Evolutionary conservation across 2,329 filamentous ascomycete species (phyloP).

Genomic region (Talaromyces albobiverticillius): DNA sequence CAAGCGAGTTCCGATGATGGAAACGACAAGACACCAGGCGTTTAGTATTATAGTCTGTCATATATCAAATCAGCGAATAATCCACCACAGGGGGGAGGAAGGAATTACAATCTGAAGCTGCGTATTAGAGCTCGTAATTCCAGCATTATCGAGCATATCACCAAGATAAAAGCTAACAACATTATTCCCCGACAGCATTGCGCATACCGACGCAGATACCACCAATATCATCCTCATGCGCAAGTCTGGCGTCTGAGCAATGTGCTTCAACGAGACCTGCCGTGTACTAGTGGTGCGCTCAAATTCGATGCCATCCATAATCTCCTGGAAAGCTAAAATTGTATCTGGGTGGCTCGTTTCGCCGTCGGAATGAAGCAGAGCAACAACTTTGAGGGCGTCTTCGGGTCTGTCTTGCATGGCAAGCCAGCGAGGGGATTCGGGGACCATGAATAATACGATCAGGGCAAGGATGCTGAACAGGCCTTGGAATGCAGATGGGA

Average conservation of each 20-base stretch:
- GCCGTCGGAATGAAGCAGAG: neutral
- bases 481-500: neutral
- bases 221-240: no score
- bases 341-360: neutral
- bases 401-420: neutral
- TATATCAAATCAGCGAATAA: no score
- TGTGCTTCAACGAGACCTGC: no score
- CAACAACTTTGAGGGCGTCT: neutral
- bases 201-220: neutral
- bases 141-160: neutral
- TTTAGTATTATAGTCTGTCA: neutral
- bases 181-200: neutral
- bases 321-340: neutral
- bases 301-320: neutral
- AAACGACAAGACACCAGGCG: neutral
- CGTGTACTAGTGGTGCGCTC: neutral
- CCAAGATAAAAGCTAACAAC: neutral
- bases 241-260: no score
- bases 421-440: conserved; percentile 3
- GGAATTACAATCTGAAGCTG: neutral
- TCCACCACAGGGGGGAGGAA: no score
- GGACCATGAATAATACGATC: neutral
- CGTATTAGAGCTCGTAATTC: neutral
- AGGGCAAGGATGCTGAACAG: neutral
- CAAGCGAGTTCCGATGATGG: neutral